A percentile compares a stretch with the other conserved stretches of the same genome.
Evolutionary conservation across 2,329 filamentous ascomycete species (phyloP).

Genomic region (Catunica adiposa): DNA sequence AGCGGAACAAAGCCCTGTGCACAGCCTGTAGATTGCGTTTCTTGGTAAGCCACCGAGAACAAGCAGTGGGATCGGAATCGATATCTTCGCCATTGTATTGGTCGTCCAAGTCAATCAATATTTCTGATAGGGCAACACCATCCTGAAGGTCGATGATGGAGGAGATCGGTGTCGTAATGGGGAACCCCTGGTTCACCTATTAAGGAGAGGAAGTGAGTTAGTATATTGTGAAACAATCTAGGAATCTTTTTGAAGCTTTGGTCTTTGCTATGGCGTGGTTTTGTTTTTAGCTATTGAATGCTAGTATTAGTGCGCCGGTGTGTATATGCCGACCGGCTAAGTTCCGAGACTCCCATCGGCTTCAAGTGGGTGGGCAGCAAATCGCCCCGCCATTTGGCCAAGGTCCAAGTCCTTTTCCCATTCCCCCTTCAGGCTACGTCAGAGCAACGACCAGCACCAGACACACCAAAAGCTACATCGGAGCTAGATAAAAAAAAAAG

Average conservation of each 20-base stretch:
- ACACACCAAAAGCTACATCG: background rate
- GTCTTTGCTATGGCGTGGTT: no score
- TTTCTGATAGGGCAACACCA: slow-evolving; percentile 36
- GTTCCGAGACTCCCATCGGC: no score
- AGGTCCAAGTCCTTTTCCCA: background rate
- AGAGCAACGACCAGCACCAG: background rate
- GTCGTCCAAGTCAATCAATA: slow-evolving; percentile 41
- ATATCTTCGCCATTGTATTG: slow-evolving; percentile 39
- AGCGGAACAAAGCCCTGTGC: slow-evolving; percentile 37
- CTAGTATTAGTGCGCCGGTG: no score
- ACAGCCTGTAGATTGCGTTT: slow-evolving; percentile 38
- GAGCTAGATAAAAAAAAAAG: background rate
- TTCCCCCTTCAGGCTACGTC: background rate
- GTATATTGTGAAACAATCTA: background rate
- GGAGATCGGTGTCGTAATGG: slow-evolving; percentile 29
- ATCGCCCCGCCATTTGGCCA: background rate
- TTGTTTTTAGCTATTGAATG: no score
- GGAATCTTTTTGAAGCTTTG: background rate
- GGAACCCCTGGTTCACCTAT: slow-evolving; percentile 26
- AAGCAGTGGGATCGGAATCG: slow-evolving; percentile 28
- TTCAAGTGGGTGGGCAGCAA: background rate
- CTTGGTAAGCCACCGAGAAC: slow-evolving; percentile 28
- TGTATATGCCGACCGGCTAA: no score
- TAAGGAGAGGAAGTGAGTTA: slow-evolving; percentile 10
- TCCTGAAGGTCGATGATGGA: slow-evolving; percentile 37